phyloP scores from a whole-genome alignment of 106 monocot species.

The Hemerocallis citrina region DNA sequence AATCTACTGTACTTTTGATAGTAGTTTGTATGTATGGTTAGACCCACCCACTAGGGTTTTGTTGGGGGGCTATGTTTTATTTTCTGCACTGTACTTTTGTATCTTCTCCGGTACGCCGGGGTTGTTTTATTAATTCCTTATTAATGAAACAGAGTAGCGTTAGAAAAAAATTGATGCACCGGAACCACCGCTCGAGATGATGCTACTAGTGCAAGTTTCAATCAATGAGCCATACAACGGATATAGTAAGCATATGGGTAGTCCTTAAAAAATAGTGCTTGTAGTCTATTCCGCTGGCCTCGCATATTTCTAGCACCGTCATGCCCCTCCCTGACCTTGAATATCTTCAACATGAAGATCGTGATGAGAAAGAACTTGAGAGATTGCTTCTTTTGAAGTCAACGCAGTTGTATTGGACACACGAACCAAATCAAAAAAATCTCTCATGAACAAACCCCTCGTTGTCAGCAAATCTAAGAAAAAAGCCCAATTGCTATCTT shows the following conservation, averaged over 20 bases:
- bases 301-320: slow-evolving; percentile 1
- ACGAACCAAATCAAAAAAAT: neutral
- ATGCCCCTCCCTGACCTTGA: neutral
- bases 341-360: neutral
- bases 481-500: neutral
- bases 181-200: neutral
- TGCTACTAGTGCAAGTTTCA: neutral
- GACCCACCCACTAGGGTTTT: too few species aligned
- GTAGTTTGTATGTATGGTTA: too few species aligned
- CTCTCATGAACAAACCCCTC: neutral
- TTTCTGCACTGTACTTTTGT: too few species aligned
- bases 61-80: too few species aligned
- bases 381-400: neutral
- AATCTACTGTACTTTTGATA: too few species aligned
- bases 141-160: too few species aligned
- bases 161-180: neutral
- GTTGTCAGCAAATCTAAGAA: neutral
- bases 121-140: too few species aligned
- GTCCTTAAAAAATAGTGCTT: neutral
- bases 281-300: neutral
- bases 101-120: too few species aligned
- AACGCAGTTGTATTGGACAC: neutral
- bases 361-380: neutral
- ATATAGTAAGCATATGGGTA: neutral
- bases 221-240: neutral